Base-by-base conservation (phyloP, 306 rosid species). In the Senna tora region DNA sequence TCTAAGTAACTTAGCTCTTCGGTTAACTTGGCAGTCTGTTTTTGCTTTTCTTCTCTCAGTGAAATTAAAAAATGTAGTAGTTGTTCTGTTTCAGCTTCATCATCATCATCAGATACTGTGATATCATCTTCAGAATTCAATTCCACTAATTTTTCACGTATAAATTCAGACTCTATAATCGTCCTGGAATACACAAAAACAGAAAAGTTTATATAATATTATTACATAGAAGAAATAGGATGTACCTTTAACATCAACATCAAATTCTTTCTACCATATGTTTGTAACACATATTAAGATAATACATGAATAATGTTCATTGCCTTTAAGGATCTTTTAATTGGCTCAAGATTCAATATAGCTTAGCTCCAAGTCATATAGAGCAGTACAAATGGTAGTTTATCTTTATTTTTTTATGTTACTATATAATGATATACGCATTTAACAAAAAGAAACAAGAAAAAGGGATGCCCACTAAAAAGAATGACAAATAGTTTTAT, bases 121-220 rank as follows among this genome's bases (percentile, higher is more conserved):
- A 61, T 70, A 85, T 72, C 77, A 32, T 89, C 90, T 66, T 60
- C 84, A 36, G 75, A 81, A 65, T 56, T 80, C 28, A 78, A 80
- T 68, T 81, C 87, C 77, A 74, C 79, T 71, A 46, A 73, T 62
- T 25, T 25, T 25, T 84, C 90, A 33, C 38, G 45, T 47, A 86
- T 69, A 51, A 89, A 74, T 75, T 91, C 96, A 49, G 92, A 95
- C 73, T 84, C 92, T 61, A 88, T 77, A 79, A 91, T 84, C 79
- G 80, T 79, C 93, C 99, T 95, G 96, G 52, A 32, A 34, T 36
- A 75, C 68, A 82, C 43, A 65, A 61, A 38, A 11, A 22, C 54
- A 69, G 67, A 22, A 67, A 64, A 67, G 13, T 22, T 69, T 69
- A 16, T 25, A 50, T 15, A 54, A 16, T 56, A 39, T 50, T 50